phyloP scores from a whole-genome alignment of 805 yeast species.

The Ogataea minuta region DNA sequence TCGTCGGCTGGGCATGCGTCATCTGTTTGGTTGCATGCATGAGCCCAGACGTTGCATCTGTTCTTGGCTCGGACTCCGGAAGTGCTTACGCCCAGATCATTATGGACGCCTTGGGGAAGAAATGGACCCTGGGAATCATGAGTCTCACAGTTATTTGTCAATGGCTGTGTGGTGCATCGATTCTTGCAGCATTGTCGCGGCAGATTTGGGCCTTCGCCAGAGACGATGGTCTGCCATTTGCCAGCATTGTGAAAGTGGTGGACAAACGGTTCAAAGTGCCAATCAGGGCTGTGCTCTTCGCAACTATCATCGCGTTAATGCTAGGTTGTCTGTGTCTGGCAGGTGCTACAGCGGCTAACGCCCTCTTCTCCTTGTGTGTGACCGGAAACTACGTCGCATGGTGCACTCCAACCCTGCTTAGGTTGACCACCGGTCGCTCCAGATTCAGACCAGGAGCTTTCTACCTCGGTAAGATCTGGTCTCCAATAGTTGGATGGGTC shows the following conservation, averaged over 20 bases:
- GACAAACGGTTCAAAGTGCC: constrained; percentile 58
- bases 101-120: constrained; percentile 58
- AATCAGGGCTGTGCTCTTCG: constrained; percentile 57
- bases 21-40: constrained; percentile 56
- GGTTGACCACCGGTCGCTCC: constrained; percentile 47
- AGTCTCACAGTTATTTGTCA: constrained; percentile 56
- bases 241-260: constrained; percentile 54
- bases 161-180: constrained; percentile 63
- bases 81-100: constrained; percentile 66
- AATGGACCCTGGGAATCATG: constrained; percentile 66
- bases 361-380: constrained; percentile 62
- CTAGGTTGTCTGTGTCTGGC: constrained; percentile 60
- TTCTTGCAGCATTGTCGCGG: constrained; percentile 62
- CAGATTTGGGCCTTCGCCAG: constrained; percentile 76
- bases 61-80: constrained; percentile 48
- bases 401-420: constrained; percentile 56
- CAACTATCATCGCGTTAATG: constrained; percentile 46
- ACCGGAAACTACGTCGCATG: constrained; percentile 64
- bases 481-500: constrained; percentile 40
- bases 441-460: constrained; percentile 66
- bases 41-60: constrained; percentile 40
- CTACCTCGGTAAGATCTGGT: constrained; percentile 53
- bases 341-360: constrained; percentile 59
- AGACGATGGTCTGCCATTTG: constrained; percentile 71
- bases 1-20: constrained; percentile 56